phyloP scores from a whole-genome alignment of 371 early-diverging fungal genomes.

The Zychaea mexicana region DNA sequence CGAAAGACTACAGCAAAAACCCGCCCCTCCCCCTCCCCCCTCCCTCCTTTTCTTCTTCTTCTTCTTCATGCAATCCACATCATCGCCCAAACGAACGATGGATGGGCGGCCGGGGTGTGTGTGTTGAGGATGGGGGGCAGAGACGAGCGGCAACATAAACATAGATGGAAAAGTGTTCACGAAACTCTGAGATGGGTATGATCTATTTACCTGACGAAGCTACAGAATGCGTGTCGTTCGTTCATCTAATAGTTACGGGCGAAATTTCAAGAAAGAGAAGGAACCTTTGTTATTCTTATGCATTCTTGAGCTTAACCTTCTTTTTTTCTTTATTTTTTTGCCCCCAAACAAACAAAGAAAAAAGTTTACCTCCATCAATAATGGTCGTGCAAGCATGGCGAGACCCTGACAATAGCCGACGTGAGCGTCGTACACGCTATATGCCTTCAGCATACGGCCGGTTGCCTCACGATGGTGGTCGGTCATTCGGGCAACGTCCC shows the following conservation, averaged over 20 bases:
- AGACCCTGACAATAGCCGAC: constrained; percentile 95
- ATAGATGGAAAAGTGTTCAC: no score
- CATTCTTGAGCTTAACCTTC: no score
- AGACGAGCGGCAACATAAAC: background rate
- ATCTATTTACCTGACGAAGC: constrained; percentile 62
- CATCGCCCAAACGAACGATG: no score
- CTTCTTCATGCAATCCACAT: no score
- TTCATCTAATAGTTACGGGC: constrained; percentile 62
- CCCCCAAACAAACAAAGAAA: background rate
- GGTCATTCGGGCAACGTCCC: constrained; percentile 79
- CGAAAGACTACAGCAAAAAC: no score
- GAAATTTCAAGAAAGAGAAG: no score
- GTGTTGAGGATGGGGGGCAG: no score
- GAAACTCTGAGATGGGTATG: no score
- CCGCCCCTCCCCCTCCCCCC: no score
- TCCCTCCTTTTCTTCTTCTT: no score
- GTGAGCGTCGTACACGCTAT: constrained; percentile 85
- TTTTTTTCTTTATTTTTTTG: background rate
- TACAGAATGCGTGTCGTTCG: constrained; percentile 89
- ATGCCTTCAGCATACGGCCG: constrained; percentile 84
- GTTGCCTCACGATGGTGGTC: constrained; percentile 66
- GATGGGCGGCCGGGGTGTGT: no score
- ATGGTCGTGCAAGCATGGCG: constrained; percentile 79
- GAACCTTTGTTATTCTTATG: no score
- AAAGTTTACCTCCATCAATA: constrained; percentile 74